phyloP scores from a whole-genome alignment of 805 yeast species.

The Candida nanaspora region DNA sequence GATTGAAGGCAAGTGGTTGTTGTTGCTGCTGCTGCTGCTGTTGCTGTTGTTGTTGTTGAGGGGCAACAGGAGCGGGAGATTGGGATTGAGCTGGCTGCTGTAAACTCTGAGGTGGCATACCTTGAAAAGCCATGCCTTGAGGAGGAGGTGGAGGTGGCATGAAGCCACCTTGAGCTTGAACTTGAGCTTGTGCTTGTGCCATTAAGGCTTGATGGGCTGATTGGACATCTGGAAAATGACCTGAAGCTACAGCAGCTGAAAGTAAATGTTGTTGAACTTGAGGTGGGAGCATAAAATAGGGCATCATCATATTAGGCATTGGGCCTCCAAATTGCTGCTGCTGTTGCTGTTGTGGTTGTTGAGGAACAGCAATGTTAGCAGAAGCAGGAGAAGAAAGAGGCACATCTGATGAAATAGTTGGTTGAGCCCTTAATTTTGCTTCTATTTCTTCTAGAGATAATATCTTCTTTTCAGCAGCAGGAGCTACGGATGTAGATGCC shows the following conservation, averaged over 20 bases:
- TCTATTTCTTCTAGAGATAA: slow-evolving; percentile 80
- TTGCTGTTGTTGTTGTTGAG: slow-evolving; percentile 12
- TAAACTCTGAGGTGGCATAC: slow-evolving; percentile 19
- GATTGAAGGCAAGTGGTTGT: slow-evolving; percentile 5
- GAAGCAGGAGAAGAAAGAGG: slow-evolving; percentile 19
- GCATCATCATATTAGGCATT: slow-evolving; percentile 15
- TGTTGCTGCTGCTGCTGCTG: slow-evolving; percentile 17
- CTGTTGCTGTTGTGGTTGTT: slow-evolving; percentile 14
- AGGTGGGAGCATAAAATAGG: slow-evolving; percentile 21
- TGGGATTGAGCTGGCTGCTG: slow-evolving; percentile 9
- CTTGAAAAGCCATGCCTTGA: slow-evolving; percentile 11
- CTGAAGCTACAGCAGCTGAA: slow-evolving; percentile 24
- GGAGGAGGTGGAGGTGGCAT: slow-evolving; percentile 18
- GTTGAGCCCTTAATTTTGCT: slow-evolving; percentile 52
- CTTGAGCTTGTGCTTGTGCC: slow-evolving; percentile 12
- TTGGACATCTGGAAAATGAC: slow-evolving; percentile 24
- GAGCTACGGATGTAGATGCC: slow-evolving; percentile 5
- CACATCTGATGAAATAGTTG: too few relatives aligned
- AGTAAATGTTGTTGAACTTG: slow-evolving; percentile 25
- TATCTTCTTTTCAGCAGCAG: slow-evolving; percentile 32
- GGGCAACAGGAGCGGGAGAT: slow-evolving; percentile 9
- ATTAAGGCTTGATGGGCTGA: slow-evolving; percentile 24
- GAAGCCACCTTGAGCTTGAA: slow-evolving; percentile 8
- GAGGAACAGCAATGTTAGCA: slow-evolving; percentile 17
- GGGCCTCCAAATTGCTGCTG: slow-evolving; percentile 11